These are phyloP conservation scores for Paramecium primaurelia DNA, from an alignment of 73 alveolate genomes.

Conservation along the genomic window DNA sequence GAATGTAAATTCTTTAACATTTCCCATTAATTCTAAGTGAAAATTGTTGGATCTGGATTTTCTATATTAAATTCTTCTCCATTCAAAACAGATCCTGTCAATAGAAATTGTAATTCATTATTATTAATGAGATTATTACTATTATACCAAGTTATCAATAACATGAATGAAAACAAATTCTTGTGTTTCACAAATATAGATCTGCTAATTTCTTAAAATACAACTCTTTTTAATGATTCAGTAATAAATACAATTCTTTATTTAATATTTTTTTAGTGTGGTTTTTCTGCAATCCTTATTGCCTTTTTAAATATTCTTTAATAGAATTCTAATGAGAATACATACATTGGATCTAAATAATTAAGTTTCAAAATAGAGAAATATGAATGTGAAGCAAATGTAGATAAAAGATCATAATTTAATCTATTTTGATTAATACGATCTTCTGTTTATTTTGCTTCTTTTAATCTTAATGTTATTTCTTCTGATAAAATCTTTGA, in stretches of 20 bases:
- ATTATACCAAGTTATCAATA: conserved; percentile 81
- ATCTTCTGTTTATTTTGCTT: conserved; percentile 89
- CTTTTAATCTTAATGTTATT: conserved; percentile 83
- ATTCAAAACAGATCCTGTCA: conserved; percentile 82
- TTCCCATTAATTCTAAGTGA: conserved; percentile 88
- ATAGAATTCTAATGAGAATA: conserved; percentile 92
- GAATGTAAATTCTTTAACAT: conserved; percentile 82
- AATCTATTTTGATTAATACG: conserved; percentile 87
- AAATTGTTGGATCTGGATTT: conserved; percentile 80
- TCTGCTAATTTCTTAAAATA: conserved; percentile 79
- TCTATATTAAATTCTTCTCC: conserved; percentile 76
- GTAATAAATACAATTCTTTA: conserved; percentile 77
- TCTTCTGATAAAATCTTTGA: conserved; percentile 88
- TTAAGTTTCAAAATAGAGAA: conserved; percentile 85
- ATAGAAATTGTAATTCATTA: conserved; percentile 79
- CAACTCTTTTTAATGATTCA: conserved; percentile 64
- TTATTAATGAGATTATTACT: conserved; percentile 64
- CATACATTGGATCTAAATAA: conserved; percentile 94
- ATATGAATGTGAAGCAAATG: conserved; percentile 84
- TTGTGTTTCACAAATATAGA: conserved; percentile 94
- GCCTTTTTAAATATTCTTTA: conserved; percentile 81
- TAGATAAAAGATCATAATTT: conserved; percentile 90
- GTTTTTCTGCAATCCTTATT: conserved; percentile 79
- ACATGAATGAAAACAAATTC: conserved; percentile 84
- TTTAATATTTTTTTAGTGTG: conserved; percentile 70